A percentile compares a stretch with the other conserved stretches of the same genome.
Evolutionary conservation across 1,284 basidiomycete species (phyloP).

Genomic region (Exsudoporus floridanus): DNA sequence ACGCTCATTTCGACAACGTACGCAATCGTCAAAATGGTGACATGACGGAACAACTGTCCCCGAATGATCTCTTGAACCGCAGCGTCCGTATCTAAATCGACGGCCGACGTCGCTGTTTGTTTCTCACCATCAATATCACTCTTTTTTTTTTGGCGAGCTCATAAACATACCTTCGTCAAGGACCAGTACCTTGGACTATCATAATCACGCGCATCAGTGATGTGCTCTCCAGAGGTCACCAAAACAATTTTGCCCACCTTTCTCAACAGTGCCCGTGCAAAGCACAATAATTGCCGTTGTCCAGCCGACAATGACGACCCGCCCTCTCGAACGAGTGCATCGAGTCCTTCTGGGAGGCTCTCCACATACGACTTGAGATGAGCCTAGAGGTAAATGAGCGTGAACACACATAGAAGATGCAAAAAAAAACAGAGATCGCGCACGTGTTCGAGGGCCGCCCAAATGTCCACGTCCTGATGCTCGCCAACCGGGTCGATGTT

Average conservation of each 20-base stretch:
- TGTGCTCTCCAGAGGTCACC: background rate
- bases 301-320: conserved; percentile 83
- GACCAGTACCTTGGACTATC: conserved; percentile 78
- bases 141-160: too few species aligned
- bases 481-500: conserved; percentile 80
- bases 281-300: conserved; percentile 83
- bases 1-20: conserved; percentile 33
- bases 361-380: conserved; percentile 73
- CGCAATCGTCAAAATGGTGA: conserved; percentile 86
- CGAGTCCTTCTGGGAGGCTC: conserved; percentile 68
- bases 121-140: background rate
- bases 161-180: conserved; percentile 75
- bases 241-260: conserved; percentile 41
- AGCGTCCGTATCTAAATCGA: conserved; percentile 88
- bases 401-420: background rate
- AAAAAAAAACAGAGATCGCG: conserved; percentile 20
- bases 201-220: background rate
- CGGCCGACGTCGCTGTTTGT: conserved; percentile 67
- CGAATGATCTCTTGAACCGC: conserved; percentile 82
- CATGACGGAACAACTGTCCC: conserved; percentile 63
- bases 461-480: conserved; percentile 77
- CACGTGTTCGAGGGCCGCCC: conserved; percentile 77
- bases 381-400: conserved; percentile 37
- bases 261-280: conserved; percentile 74
- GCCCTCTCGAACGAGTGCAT: conserved; percentile 77